phyloP scores from a whole-genome alignment of 2,329 filamentous ascomycete species.

The Byssothecium circinans region DNA sequence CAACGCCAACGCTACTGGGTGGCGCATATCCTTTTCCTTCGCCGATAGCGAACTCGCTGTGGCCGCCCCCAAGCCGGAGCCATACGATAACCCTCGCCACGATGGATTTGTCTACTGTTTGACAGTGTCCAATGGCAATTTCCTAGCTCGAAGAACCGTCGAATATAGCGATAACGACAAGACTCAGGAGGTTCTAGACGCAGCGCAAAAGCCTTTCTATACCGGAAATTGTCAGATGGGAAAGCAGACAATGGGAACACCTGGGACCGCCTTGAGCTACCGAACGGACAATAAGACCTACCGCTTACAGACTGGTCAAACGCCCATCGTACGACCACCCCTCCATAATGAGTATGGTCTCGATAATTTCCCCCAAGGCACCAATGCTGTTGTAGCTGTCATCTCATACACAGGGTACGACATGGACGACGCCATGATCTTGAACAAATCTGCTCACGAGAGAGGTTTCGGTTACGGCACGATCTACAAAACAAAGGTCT shows the following conservation, averaged over 20 bases:
- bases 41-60: conserved; percentile 7
- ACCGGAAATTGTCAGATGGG: conserved; percentile 64
- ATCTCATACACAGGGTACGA: conserved; percentile 99
- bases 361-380: conserved; percentile 97
- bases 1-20: conserved; percentile 5
- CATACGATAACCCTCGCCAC: conserved; percentile 7
- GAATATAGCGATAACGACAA: conserved; percentile 7
- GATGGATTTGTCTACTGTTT: conserved; percentile 9
- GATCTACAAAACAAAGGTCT: conserved; percentile 96
- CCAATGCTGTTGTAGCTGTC: conserved; percentile 92
- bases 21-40: conserved; percentile 6
- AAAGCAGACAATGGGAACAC: conserved; percentile 98
- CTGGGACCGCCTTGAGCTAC: conserved; percentile 79
- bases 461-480: conserved; percentile 93
- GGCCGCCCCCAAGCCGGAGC: conserved; percentile 6
- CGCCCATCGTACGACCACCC: conserved; percentile 86
- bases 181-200: conserved; percentile 9
- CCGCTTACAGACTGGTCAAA: conserved; percentile 91
- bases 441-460: conserved; percentile 97
- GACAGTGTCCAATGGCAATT: conserved; percentile 7
- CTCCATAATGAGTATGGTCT: conserved; percentile 95
- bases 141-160: conserved; percentile 6
- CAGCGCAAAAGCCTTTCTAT: conserved; percentile 11
- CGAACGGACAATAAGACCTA: conserved; percentile 98
- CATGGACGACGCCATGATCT: conserved; percentile 99